A percentile compares a stretch with the other conserved stretches of the same genome.
Conservation (phyloP, 208 protist species). For the Balamuthia mandrillaris region DNA sequence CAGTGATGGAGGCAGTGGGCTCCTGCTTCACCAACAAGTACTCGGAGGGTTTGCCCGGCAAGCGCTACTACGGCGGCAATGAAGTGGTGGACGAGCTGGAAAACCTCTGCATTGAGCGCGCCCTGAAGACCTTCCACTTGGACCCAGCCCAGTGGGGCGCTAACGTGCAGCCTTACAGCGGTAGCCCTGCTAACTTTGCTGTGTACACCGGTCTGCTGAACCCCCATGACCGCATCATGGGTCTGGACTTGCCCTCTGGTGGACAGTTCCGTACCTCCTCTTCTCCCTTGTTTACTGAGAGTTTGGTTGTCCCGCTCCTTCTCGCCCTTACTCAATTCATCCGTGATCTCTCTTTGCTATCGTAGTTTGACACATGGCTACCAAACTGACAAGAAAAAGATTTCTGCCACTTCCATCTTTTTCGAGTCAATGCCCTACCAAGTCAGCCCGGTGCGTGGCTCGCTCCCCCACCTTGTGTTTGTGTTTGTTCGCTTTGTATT, state of each 20-base stretch:
- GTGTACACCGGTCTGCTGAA: constrained; percentile 92
- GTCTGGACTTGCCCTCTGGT: constrained; percentile 81
- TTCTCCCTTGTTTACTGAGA: no score
- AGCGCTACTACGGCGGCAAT: constrained; percentile 96
- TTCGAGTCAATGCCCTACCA: constrained; percentile 97
- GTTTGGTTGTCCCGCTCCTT: neutral
- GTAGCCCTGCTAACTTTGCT: constrained; percentile 96
- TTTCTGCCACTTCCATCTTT: constrained; percentile 94
- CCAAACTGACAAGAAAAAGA: constrained; percentile 91
- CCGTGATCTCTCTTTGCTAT: neutral
- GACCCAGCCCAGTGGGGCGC: constrained; percentile 93
- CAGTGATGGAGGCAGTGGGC: constrained; percentile 94
- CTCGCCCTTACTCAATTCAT: neutral
- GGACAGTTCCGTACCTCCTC: constrained; percentile 53
- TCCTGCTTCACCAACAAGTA: constrained; percentile 99
- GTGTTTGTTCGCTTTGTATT: no score
- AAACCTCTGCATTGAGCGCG: constrained; percentile 83
- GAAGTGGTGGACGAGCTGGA: constrained; percentile 97
- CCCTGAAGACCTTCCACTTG: constrained; percentile 89
- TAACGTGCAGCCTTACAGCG: constrained; percentile 99
- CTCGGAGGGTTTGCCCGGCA: constrained; percentile 94
- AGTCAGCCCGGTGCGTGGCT: no score
- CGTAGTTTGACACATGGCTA: constrained; percentile 96
- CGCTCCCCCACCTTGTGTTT: no score
- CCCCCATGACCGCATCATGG: constrained; percentile 97